Evolutionary conservation across 179 eudicot species (phyloP).

Genomic region (Amaranthus tricolor): DNA sequence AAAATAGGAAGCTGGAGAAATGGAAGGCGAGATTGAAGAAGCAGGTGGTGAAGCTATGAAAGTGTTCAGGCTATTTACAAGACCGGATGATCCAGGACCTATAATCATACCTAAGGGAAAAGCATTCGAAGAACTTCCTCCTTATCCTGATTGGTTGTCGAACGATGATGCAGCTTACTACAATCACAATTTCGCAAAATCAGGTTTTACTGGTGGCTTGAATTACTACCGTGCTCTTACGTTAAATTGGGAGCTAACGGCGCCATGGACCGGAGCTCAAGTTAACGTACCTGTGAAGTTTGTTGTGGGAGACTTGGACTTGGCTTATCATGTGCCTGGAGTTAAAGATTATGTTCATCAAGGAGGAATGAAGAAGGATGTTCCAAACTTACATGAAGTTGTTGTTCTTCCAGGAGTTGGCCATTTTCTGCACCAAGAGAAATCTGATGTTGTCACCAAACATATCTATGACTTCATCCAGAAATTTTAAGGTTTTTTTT

Average conservation of each 20-base stretch:
- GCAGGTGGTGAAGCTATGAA: conserved; percentile 32
- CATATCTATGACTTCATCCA: conserved; percentile 65
- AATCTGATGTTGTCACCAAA: conserved; percentile 56
- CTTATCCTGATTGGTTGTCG: conserved; percentile 31
- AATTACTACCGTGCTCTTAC: conserved; percentile 70
- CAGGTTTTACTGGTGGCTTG: conserved; percentile 75
- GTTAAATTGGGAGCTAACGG: conserved; percentile 67
- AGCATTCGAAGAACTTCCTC: conserved; percentile 29
- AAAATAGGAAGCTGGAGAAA: conserved; percentile 35
- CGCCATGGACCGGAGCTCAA: conserved; percentile 66
- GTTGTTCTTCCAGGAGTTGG: conserved; percentile 72
- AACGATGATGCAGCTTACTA: conserved; percentile 31
- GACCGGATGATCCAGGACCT: conserved; percentile 34
- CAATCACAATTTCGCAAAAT: conserved; percentile 23
- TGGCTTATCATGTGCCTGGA: conserved; percentile 52
- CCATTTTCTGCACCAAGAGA: conserved; percentile 78
- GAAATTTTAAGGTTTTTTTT: conserved; percentile 29
- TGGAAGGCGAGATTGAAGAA: conserved; percentile 45
- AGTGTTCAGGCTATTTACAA: conserved; percentile 28
- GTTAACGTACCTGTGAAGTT: conserved; percentile 73
- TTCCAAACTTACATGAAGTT: conserved; percentile 66
- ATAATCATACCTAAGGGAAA: conserved; percentile 45
- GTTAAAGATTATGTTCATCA: conserved; percentile 53
- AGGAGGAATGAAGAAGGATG: conserved; percentile 61
- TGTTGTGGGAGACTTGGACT: conserved; percentile 67